These are phyloP conservation scores for Leishmania turanica DNA, from an alignment of 208 protist species.

Conservation along the genomic window DNA sequence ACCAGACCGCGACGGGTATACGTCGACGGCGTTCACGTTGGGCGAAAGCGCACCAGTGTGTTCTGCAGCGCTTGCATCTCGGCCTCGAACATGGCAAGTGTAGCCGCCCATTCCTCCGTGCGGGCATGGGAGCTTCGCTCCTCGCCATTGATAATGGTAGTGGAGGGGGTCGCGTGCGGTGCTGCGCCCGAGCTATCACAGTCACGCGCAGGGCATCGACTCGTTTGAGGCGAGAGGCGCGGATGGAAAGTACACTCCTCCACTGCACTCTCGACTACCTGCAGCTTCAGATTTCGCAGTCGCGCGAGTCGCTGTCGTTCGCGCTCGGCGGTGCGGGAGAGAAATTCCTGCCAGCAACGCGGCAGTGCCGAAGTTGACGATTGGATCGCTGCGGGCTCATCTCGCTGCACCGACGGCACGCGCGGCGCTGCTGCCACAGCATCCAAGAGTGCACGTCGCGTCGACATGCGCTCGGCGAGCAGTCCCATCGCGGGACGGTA, in stretches of 20 bases:
- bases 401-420: neutral
- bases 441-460: conserved; percentile 5
- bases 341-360: neutral
- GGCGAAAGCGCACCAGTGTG: neutral
- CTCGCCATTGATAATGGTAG: neutral
- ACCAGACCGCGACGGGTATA: neutral
- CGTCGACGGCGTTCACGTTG: neutral
- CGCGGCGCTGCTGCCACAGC: neutral
- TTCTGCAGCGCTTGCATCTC: conserved; percentile 4
- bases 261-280: neutral
- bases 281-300: conserved; percentile 13
- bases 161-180: neutral
- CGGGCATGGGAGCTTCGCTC: neutral
- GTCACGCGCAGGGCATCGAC: neutral
- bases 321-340: neutral
- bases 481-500: neutral
- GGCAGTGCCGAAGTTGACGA: neutral
- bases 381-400: neutral
- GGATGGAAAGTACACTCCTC: conserved; percentile 16
- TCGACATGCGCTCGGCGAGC: neutral
- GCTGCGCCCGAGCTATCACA: too few relatives aligned
- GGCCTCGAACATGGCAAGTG: neutral
- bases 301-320: neutral
- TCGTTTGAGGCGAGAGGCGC: neutral
- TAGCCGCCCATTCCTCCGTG: neutral